Evolutionary conservation across 139 green algal genomes (phyloP).

Genomic region (Edaphochlamys debaryana): DNA sequence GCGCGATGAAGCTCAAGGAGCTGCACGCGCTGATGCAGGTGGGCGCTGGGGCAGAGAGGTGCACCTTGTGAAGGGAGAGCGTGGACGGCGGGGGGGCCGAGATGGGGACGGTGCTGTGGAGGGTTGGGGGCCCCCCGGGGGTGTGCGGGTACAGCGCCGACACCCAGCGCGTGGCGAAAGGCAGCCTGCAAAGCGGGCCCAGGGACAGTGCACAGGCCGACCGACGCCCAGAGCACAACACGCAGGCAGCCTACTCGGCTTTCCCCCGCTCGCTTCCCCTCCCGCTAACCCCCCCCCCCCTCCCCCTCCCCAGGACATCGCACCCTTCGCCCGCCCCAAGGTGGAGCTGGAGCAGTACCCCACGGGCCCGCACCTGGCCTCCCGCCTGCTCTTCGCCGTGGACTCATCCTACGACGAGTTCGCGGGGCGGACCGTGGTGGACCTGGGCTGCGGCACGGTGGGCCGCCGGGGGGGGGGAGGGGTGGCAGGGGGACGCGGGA

Average conservation of each 20-base stretch:
- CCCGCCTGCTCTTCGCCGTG: slow-evolving; percentile 86
- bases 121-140: too few relatives aligned
- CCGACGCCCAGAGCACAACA: too few relatives aligned
- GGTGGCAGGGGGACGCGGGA: too few relatives aligned
- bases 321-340: slow-evolving; percentile 81
- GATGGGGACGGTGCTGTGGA: too few relatives aligned
- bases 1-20: slow-evolving; percentile 93
- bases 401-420: slow-evolving; percentile 82
- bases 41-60: neutral
- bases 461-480: neutral
- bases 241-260: too few relatives aligned
- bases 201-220: too few relatives aligned
- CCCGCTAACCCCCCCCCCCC: neutral
- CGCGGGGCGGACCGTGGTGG: slow-evolving; percentile 77
- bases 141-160: too few relatives aligned
- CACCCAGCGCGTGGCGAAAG: too few relatives aligned
- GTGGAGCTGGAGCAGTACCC: slow-evolving; percentile 95
- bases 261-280: too few relatives aligned
- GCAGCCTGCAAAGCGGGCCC: too few relatives aligned
- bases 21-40: slow-evolving; percentile 84
- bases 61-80: neutral
- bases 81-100: too few relatives aligned
- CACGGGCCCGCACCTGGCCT: slow-evolving; percentile 86
- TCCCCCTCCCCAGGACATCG: slow-evolving; percentile 69
- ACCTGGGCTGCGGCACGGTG: slow-evolving; percentile 92